A percentile compares a stretch with the other conserved stretches of the same genome.
Evolutionary conservation across 2,329 filamentous ascomycete species (phyloP).

Genomic region (Tetracladium maxilliforme): DNA sequence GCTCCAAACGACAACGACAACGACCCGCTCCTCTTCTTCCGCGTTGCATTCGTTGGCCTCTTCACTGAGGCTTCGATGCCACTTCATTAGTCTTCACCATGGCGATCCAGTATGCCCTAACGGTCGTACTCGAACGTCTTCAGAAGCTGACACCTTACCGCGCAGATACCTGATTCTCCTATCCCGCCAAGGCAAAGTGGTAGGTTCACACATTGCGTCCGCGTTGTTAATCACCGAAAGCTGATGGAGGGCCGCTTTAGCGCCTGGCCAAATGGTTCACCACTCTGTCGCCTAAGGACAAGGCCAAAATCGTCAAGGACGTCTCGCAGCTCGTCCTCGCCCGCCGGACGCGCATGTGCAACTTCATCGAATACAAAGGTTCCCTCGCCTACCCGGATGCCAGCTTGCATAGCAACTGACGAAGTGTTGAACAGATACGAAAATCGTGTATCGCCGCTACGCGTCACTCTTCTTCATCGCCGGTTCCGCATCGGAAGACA

Average conservation of each 20-base stretch:
- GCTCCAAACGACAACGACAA: too few species aligned
- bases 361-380: constrained; percentile 99
- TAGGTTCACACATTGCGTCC: constrained; percentile 40
- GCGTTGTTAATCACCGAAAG: constrained; percentile 3
- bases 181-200: constrained; percentile 97
- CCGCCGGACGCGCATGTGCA: constrained; percentile 96
- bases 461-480: constrained; percentile 99
- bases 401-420: constrained; percentile 9
- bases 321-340: constrained; percentile 95
- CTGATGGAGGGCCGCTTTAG: constrained; percentile 30
- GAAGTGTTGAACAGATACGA: constrained; percentile 54
- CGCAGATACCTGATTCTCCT: constrained; percentile 98
- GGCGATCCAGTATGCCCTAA: too few species aligned
- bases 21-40: too few species aligned
- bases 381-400: constrained; percentile 6
- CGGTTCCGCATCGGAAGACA: constrained; percentile 91
- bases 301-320: constrained; percentile 99
- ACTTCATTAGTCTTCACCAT: too few species aligned
- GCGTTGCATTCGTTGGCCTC: too few species aligned
- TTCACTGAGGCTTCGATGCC: too few species aligned
- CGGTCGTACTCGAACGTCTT: too few species aligned
- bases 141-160: too few species aligned
- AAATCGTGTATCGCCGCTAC: constrained; percentile 97
- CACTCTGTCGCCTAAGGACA: constrained; percentile 91
- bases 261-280: constrained; percentile 99